A percentile compares a stretch with the other conserved stretches of the same genome.
Evolutionary conservation across 2,329 filamentous ascomycete genomes (phyloP).

Genomic region (Cytospora paraplurivora): DNA sequence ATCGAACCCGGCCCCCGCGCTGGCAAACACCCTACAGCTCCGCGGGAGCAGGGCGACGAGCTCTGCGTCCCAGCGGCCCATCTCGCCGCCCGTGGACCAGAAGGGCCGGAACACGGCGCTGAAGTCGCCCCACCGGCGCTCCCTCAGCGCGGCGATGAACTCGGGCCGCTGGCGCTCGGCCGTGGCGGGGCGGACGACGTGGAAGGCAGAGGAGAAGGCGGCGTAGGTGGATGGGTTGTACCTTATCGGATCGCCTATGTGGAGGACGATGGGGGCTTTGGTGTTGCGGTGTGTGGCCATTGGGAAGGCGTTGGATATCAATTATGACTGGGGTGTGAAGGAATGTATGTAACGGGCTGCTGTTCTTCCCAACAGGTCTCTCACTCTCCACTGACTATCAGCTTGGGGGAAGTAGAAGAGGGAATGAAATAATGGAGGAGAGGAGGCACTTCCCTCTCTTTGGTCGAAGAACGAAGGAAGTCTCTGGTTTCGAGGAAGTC

Average conservation of each 20-base stretch:
- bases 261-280: conserved; percentile 62
- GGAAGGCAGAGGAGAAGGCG: conserved; percentile 46
- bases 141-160: conserved; percentile 52
- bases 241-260: conserved; percentile 67
- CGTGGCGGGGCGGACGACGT: conserved; percentile 53
- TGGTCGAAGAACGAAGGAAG: too few relatives aligned
- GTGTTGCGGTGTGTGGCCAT: neutral
- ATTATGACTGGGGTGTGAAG: neutral
- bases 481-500: too few relatives aligned
- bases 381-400: too few relatives aligned
- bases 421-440: too few relatives aligned
- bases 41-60: conserved; percentile 57
- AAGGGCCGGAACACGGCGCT: conserved; percentile 57
- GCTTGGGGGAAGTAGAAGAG: too few relatives aligned
- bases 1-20: conserved; percentile 66
- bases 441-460: too few relatives aligned
- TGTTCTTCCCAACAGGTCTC: too few relatives aligned
- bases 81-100: conserved; percentile 63
- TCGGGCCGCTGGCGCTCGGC: conserved; percentile 53
- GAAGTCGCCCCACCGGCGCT: conserved; percentile 58
- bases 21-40: conserved; percentile 62
- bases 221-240: conserved; percentile 52
- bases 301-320: neutral
- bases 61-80: conserved; percentile 65
- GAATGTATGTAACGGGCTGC: neutral